Evolutionary conservation across 2,329 filamentous ascomycete genomes (phyloP).

Genomic region (Penicillium sp.): DNA sequence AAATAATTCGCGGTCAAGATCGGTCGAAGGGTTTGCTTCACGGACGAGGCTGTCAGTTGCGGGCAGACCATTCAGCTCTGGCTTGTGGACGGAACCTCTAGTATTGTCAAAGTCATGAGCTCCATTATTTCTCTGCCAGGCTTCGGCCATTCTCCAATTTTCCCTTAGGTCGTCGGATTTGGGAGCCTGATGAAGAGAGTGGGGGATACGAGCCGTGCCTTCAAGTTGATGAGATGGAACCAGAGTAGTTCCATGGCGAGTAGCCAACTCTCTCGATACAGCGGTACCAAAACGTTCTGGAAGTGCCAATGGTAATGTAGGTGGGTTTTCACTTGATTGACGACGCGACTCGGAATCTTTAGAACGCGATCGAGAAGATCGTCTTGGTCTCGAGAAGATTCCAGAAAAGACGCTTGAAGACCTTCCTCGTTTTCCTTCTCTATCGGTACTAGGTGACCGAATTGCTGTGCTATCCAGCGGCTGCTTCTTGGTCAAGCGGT

Average conservation of each 20-base stretch:
- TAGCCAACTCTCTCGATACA: constrained; percentile 31
- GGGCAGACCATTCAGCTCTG: background rate
- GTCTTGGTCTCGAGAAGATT: constrained; percentile 28
- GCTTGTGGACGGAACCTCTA: background rate
- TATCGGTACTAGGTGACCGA: constrained; percentile 31
- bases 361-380: constrained; percentile 29
- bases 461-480: constrained; percentile 26
- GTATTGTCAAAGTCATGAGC: background rate
- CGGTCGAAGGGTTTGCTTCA: constrained; percentile 6
- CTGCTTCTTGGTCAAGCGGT: constrained; percentile 37
- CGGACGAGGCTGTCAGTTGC: background rate
- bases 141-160: constrained; percentile 20
- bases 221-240: constrained; percentile 12
- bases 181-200: constrained; percentile 12
- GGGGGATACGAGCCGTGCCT: constrained; percentile 4
- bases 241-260: constrained; percentile 21
- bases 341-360: constrained; percentile 12
- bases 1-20: constrained; percentile 27
- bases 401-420: constrained; percentile 26
- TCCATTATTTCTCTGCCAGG: constrained; percentile 15
- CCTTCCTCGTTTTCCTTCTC: constrained; percentile 25
- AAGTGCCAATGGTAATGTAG: constrained; percentile 24
- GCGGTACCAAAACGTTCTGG: constrained; percentile 31
- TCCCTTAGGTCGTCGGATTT: constrained; percentile 21
- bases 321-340: constrained; percentile 10